Base-by-base conservation (phyloP, 78 protist genomes). In the Acrasis kona region DNA sequence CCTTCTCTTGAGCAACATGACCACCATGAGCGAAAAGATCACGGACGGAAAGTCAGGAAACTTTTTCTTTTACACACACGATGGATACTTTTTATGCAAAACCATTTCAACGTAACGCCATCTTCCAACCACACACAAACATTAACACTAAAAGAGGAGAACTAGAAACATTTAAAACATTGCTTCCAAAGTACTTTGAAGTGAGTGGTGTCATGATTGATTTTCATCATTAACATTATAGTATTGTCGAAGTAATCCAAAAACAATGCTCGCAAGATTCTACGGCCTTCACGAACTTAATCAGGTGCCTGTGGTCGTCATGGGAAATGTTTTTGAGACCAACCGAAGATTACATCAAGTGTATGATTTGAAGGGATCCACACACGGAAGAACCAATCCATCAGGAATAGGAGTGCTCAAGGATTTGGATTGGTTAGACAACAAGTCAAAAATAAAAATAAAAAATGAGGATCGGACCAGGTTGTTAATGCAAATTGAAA, bases 361-460 rank as follows among this genome's bases (percentile, higher is more conserved):
- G 5, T 92, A 77, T 78, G 97, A 93, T 69, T 78, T 96, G 8
- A 92, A 96, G 82, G 97, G 80, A 1, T 28, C 80, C 6, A 42
- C 79, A n/a, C 36, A 61, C 12, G 73, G 79, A 10, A 42, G 86
- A 74, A 0, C 31, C 12, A 75, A 61, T 1, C 10, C 5, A 30
- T 38, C 1, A 28, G 19, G 7, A 12, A 61, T 77, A 35, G 8
- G 3, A 3, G 10, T 28, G 39, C 40, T 3, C 5, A 82, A 87
- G 68, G 85, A 82, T n/a, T 70, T 82, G 10, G 75, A 87, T 39
- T 39, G 2, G 27, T 8, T 84, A 41, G 12, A 2, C 7, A 74
- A 71, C 72, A 32, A 5, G 74, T 39, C 29, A 8, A 7, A 67
- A 12, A 3, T 88, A 10, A 19, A 19, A 50, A 50, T 50, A n/a